Percentiles rank a stretch among this genome's conserved stretches.
phyloP scores from a whole-genome alignment of 805 yeast genomes.

The Candida vaughaniae region DNA sequence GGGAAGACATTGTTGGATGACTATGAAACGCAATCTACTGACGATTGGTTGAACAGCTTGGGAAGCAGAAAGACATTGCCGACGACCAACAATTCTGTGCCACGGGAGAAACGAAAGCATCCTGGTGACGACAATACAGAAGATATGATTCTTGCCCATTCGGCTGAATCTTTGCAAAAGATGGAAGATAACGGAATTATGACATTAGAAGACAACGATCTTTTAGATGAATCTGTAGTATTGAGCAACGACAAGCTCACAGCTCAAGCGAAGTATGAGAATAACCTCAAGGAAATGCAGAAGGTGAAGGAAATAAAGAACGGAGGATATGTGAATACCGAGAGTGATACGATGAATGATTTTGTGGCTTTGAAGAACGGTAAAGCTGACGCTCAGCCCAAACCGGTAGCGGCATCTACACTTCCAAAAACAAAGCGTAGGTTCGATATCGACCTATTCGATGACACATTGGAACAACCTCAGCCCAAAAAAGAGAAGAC shows the following conservation, averaged over 20 bases:
- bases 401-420: too few species aligned
- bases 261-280: slow-evolving; percentile 17
- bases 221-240: slow-evolving; percentile 31
- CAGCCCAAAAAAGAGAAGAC: too few species aligned
- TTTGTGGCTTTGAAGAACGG: slow-evolving; percentile 3
- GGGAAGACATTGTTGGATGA: slow-evolving; percentile 23
- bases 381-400: too few species aligned
- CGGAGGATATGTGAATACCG: slow-evolving; percentile 12
- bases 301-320: slow-evolving; percentile 17
- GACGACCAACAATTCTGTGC: neutral
- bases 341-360: slow-evolving; percentile 16
- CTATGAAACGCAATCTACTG: slow-evolving; percentile 31
- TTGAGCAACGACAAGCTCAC: slow-evolving; percentile 40
- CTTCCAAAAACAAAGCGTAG: too few species aligned
- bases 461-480: too few species aligned
- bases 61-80: slow-evolving; percentile 11
- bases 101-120: too few species aligned
- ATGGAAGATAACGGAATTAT: slow-evolving; percentile 47
- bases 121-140: neutral
- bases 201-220: slow-evolving; percentile 54
- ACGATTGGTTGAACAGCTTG: slow-evolving; percentile 41
- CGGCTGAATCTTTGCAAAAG: slow-evolving; percentile 34
- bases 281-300: slow-evolving; percentile 9
- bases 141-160: slow-evolving; percentile 45
- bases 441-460: neutral